Conservation (phyloP, 805 yeast genomes). For the Metschnikowia cubensis region DNA sequence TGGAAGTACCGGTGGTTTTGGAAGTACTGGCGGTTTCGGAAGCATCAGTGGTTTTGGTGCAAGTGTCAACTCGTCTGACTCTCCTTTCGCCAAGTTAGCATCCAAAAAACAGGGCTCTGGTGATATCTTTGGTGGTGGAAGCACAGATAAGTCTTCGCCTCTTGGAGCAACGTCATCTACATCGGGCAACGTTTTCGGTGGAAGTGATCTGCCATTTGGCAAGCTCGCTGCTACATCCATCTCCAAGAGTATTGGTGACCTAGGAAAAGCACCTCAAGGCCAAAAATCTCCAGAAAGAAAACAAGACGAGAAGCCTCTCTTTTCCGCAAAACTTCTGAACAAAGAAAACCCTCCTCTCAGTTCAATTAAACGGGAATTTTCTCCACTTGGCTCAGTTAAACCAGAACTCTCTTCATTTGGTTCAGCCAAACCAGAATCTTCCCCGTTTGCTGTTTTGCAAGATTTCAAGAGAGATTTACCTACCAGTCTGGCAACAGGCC, state of each 20-base stretch:
- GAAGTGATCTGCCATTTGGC: background rate
- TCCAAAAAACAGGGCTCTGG: background rate
- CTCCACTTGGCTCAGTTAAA: background rate
- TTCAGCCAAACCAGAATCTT: background rate
- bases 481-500: background rate
- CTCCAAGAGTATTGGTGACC: background rate
- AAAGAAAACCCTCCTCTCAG: background rate
- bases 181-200: background rate
- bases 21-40: background rate
- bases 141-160: background rate
- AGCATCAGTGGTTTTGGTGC: background rate
- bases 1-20: background rate
- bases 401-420: background rate
- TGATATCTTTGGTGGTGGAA: background rate
- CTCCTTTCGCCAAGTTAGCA: slow-evolving; percentile 3
- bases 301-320: background rate
- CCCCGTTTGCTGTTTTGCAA: slow-evolving; percentile 1
- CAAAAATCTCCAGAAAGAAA: background rate
- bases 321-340: background rate
- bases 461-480: background rate
- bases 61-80: background rate
- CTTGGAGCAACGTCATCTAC: background rate
- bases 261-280: background rate
- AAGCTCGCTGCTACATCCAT: background rate
- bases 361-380: background rate